Conservation (phyloP, 129 eudicot species). For the Lactuca saligna region DNA sequence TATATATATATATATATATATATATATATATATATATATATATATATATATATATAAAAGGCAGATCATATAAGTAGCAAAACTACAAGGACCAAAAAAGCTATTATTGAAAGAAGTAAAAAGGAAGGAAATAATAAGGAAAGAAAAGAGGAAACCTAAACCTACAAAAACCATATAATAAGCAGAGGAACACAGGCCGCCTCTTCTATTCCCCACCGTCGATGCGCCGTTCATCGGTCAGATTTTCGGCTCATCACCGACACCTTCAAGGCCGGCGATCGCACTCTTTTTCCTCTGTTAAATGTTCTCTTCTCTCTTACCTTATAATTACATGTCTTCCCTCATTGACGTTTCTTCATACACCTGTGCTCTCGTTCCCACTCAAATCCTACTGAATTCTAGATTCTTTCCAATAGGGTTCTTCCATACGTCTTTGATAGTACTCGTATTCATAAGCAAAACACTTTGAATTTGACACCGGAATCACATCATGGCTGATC, state of each 20-base stretch:
- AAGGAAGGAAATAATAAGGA: neutral
- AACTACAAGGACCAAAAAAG: slow-evolving; percentile 16
- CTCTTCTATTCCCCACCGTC: slow-evolving; percentile 34
- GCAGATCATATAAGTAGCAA: neutral
- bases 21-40: no score
- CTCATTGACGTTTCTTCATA: slow-evolving; percentile 14
- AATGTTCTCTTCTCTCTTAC: neutral
- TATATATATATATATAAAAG: no score
- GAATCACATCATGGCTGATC: slow-evolving; percentile 38
- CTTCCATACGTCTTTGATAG: slow-evolving; percentile 19
- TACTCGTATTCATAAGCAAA: slow-evolving; percentile 1
- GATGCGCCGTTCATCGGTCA: slow-evolving; percentile 34
- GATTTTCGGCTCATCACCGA: slow-evolving; percentile 31
- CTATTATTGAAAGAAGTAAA: neutral
- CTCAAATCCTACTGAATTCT: slow-evolving; percentile 34
- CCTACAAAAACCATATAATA: slow-evolving; percentile 23
- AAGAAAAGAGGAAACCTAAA: slow-evolving; percentile 24
- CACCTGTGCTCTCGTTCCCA: slow-evolving; percentile 21
- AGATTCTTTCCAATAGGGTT: slow-evolving; percentile 5
- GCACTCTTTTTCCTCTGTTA: slow-evolving; percentile 7
- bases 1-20: no score
- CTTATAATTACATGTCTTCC: slow-evolving; percentile 43
- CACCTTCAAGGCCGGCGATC: slow-evolving; percentile 13
- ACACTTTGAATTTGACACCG: slow-evolving; percentile 18
- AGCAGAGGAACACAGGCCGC: slow-evolving; percentile 30